phyloP scores from a whole-genome alignment of 106 monocot genomes.

The Allium cepa region DNA sequence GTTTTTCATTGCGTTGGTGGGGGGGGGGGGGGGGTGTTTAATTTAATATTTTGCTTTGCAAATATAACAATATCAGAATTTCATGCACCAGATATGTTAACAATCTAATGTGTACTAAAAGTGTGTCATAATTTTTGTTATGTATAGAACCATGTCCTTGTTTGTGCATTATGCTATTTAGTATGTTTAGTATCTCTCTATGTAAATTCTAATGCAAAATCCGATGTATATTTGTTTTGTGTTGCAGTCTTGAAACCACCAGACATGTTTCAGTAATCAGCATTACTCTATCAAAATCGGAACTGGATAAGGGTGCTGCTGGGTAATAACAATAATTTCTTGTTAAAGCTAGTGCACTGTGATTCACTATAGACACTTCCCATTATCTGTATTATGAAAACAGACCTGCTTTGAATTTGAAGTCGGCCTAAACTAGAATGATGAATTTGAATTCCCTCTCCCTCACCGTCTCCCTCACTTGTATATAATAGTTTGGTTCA shows the following conservation, averaged over 20 bases:
- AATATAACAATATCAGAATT: too few relatives aligned
- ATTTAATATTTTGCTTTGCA: too few relatives aligned
- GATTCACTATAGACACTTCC: background rate
- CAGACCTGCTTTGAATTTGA: background rate
- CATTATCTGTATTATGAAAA: background rate
- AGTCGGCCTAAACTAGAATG: background rate
- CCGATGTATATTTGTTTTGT: constrained; percentile 1
- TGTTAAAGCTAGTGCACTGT: too few relatives aligned
- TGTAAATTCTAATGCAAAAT: background rate
- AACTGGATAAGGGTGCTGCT: constrained; percentile 38
- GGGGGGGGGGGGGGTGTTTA: too few relatives aligned
- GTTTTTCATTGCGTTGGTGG: too few relatives aligned
- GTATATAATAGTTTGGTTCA: too few relatives aligned
- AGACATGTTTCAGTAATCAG: constrained; percentile 65
- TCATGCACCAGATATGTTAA: too few relatives aligned
- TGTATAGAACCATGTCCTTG: too few relatives aligned
- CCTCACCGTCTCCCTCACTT: background rate
- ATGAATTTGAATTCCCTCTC: background rate
- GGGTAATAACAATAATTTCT: constrained; percentile 29
- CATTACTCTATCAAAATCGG: constrained; percentile 46
- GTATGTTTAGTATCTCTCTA: too few relatives aligned
- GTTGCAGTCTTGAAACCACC: constrained; percentile 50
- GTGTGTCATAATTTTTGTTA: too few relatives aligned
- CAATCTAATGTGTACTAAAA: too few relatives aligned
- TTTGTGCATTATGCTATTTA: too few relatives aligned